These are phyloP conservation scores for Pholiota conissans DNA, from an alignment of 768 basidiomycete genomes.

Conservation along the genomic window DNA sequence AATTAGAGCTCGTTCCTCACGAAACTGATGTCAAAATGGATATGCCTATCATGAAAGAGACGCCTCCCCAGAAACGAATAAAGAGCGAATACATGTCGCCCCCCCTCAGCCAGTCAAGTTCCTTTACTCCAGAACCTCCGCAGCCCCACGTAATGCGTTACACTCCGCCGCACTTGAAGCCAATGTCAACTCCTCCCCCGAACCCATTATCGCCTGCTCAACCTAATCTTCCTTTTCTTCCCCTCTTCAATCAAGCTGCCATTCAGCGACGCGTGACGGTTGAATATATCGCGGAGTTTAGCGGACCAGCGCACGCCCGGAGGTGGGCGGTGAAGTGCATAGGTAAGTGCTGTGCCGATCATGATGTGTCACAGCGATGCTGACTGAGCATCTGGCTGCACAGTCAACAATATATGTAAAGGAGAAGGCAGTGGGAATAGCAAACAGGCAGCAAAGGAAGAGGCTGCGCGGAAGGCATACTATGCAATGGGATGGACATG, in stretches of 20 bases:
- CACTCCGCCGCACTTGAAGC: constrained; percentile 9
- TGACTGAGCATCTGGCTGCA: not conserved
- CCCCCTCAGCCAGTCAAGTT: constrained; percentile 20
- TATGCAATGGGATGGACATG: constrained; percentile 70
- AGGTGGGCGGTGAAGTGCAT: constrained; percentile 68
- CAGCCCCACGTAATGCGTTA: constrained; percentile 17
- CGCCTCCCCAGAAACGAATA: constrained; percentile 41
- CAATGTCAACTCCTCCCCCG: constrained; percentile 19
- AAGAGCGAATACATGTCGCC: constrained; percentile 37
- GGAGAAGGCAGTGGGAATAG: constrained; percentile 64
- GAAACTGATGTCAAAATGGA: constrained; percentile 11
- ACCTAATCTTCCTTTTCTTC: constrained; percentile 62
- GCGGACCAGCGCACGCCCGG: constrained; percentile 68
- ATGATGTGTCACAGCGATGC: constrained; percentile 3
- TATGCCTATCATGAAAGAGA: constrained; percentile 17
- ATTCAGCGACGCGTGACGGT: constrained; percentile 62
- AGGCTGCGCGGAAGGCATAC: constrained; percentile 71
- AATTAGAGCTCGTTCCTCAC: constrained; percentile 18
- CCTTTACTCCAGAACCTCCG: constrained; percentile 30
- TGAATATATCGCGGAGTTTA: constrained; percentile 58
- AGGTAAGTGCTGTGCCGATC: constrained; percentile 39
- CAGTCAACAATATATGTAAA: constrained; percentile 71
- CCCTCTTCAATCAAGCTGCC: constrained; percentile 75
- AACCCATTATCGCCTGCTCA: constrained; percentile 70
- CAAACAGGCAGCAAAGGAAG: constrained; percentile 79